Evolutionary conservation across 1,284 basidiomycete genomes (phyloP), one percentile per base, ranked within the genome.

Genomic region (Ustilago xerochloae): DNA sequence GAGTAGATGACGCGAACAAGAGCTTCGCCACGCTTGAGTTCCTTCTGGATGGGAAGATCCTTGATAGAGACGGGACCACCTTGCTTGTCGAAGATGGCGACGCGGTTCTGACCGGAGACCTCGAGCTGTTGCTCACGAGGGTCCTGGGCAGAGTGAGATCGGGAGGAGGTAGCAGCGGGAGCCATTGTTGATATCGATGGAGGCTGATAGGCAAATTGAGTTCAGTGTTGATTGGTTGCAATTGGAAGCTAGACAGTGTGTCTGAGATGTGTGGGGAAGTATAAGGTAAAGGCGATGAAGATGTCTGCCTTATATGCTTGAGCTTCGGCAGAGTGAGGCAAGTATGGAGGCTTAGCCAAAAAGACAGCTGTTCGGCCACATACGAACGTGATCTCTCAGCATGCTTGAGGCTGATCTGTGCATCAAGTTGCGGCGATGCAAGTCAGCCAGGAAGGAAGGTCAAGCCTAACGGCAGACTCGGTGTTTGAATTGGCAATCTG

Each of bases 11-110:
- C 87, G 84, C 91, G 90, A 84, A 94, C 88, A 71, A 94, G 89
- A 77, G 91, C 93, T 85, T 94, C 90, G 59, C 92, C 92, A 1
- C 91, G 90, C 24, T 87, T 86, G 84, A 94, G 91, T 15, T 92
- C 88, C 20, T 87, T 85, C 58, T 86, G 88, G 79, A 94, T 91
- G 22, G 86, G 58, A 10, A 60, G 49, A 15, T 67, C 57, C 18
- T 69, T 60, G 62, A 81, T 49, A 4, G 58, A 62, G 45, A 80
- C 65, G 28, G 75, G 72, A 16, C 78, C 77, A 22, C 77, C 76
- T 50, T 81, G 52, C 67, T 81, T 63, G 57, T 72, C 60, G 30
- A 75, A 78, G 65, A 79, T 69, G 51, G 79, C 79, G 43, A 63
- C 78, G 1, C 59, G 72, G 51, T 74, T 70, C 26, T 61, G 46